Percentiles rank a stretch among this genome's conserved stretches.
These are phyloP conservation scores for Colletotrichum gloeosporioides DNA, from an alignment of 2,329 filamentous ascomycete species.

Conservation along the genomic window DNA sequence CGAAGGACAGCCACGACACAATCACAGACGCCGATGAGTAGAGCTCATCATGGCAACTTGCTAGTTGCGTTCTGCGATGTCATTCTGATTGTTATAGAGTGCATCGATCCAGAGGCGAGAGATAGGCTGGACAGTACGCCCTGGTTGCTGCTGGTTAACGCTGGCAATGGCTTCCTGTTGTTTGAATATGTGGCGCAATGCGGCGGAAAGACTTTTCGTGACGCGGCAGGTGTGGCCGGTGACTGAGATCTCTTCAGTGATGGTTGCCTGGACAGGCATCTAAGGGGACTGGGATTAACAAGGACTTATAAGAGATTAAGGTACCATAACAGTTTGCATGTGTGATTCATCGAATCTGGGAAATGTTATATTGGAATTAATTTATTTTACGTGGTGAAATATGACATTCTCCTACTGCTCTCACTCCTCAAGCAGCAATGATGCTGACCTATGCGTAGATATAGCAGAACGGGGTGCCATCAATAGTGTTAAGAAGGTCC, in stretches of 20 bases:
- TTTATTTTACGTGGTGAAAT: fast-evolving
- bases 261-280: background rate
- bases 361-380: background rate
- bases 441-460: slow-evolving; percentile 23
- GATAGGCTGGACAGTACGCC: background rate
- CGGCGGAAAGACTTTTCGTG: background rate
- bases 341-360: too few species aligned
- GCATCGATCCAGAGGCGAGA: background rate
- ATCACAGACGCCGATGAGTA: background rate
- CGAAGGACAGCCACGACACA: background rate
- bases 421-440: fast-evolving
- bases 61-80: background rate
- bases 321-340: too few species aligned
- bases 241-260: background rate
- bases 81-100: background rate
- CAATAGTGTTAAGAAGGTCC: slow-evolving; percentile 35
- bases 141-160: background rate
- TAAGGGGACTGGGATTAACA: background rate
- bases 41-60: background rate
- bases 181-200: background rate
- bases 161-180: background rate
- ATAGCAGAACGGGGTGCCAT: slow-evolving; percentile 38
- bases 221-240: background rate
- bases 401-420: fast-evolving
- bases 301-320: too few species aligned